A percentile compares a stretch with the other conserved stretches of the same genome.
Evolutionary conservation across 257 asterid species (phyloP).

Genomic region (Coffea canephora): DNA sequence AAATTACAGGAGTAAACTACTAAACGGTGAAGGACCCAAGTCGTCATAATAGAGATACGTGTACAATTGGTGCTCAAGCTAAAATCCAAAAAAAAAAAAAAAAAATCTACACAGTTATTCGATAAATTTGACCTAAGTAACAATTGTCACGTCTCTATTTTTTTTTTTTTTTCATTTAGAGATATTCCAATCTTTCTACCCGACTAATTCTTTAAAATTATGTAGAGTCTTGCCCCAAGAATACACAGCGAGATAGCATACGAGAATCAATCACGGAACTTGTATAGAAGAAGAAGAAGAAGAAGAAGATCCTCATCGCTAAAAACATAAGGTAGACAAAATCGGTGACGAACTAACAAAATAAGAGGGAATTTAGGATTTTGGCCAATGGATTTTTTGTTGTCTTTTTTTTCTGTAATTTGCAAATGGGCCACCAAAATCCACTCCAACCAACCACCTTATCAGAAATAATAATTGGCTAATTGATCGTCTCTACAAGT

Average conservation of each 20-base stretch:
- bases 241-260: too few species aligned
- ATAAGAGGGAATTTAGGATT: conserved; percentile 12
- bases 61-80: background rate
- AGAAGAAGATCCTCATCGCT: background rate
- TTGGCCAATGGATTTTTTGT: conserved; percentile 4
- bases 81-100: too few species aligned
- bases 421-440: conserved; percentile 11
- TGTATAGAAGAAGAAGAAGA: background rate
- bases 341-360: conserved; percentile 2
- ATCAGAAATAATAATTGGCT: background rate
- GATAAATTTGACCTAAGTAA: background rate
- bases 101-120: background rate
- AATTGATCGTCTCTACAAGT: background rate
- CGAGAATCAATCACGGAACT: too few species aligned
- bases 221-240: too few species aligned
- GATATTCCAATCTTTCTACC: too few species aligned
- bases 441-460: conserved; percentile 16
- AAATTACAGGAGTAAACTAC: too few species aligned
- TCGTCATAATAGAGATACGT: background rate
- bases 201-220: too few species aligned
- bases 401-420: conserved; percentile 10
- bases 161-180: too few species aligned
- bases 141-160: background rate
- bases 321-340: conserved; percentile 8
- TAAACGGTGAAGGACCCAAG: background rate